Evolutionary conservation across 169 alveolate species (phyloP).

Genomic region (Theileria orientalis): DNA sequence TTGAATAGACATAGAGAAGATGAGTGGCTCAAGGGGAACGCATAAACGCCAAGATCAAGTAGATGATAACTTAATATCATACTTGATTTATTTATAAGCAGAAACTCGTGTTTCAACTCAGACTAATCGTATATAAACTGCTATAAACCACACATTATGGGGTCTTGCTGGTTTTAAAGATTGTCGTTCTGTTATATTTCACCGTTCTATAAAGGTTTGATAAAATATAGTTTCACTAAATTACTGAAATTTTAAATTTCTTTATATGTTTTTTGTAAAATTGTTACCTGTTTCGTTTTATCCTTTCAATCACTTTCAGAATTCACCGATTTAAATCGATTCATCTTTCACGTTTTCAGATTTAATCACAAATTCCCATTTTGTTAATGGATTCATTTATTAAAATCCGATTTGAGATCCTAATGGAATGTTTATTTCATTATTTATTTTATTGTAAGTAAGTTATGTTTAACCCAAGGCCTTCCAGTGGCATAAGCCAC

Average conservation of each 20-base stretch:
- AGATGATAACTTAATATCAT: not conserved
- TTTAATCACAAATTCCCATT: not conserved
- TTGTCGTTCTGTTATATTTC: not conserved
- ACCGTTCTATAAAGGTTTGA: not conserved
- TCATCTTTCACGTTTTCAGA: not conserved
- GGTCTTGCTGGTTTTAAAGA: not conserved
- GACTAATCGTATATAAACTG: not conserved
- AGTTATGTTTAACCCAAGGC: conserved; percentile 63
- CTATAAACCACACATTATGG: conserved; percentile 31
- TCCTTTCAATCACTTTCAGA: not conserved
- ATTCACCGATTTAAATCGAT: not conserved
- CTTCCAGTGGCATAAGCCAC: conserved; percentile 62
- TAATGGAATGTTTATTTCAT: not conserved
- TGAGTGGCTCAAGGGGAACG: not conserved
- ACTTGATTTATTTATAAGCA: not conserved
- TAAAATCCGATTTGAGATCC: not conserved
- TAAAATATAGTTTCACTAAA: not conserved
- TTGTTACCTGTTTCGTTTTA: not conserved
- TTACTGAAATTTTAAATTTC: not conserved
- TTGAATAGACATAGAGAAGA: too few relatives aligned
- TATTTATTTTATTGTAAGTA: not conserved
- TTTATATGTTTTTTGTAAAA: not conserved
- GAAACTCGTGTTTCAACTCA: not conserved
- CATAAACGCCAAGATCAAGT: not conserved
- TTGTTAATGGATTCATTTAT: not conserved